Evolutionary conservation across 495 filamentous ascomycete species (phyloP), one percentile per base, ranked within the genome.

Genomic region (Hypoxylon fragiforme): DNA sequence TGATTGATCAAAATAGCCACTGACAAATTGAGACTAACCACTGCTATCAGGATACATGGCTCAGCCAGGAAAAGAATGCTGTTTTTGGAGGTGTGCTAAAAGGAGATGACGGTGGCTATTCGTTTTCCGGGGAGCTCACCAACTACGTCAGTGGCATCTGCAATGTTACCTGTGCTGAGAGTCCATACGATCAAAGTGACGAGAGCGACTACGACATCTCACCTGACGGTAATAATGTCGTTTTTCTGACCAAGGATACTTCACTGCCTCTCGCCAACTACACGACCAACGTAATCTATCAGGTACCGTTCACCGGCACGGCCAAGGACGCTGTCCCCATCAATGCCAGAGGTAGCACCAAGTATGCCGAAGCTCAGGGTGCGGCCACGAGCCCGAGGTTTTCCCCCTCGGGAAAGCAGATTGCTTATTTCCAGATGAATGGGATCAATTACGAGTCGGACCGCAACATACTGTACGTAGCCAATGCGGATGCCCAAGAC

Each of bases 401-500:
- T 32, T 84, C 84, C 12, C 81, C 85, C 4, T 79, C 85, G 53
- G 86, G 88, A n/a, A 79, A 78, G 51, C 72, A 76, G 12, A 77
- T 85, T 39, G 87, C 83, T 11, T 85, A 89, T 39, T 75, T 90
- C 53, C 77, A 82, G 32, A 85, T 85, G 82, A 73, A 77, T 22
- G 66, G 81, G 19, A 83, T 88, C 58, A 79, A 84, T 2, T 90
- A 91, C 64, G 88, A 91, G 68, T 84, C 85, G 4, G 88, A 90
- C 67, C 82, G 84, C 62, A 91, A 89, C 52, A 75, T 83, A 2
- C 73, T 90, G 14, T 76, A 90, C 47, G 52, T 67, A 16, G 65
- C 65, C 20, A 38, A 60, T 28, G 52, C 48, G 7, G 47, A 65
- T 26, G 13, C 44, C 18, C 53, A 65, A 13, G 47, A 65, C 48